Conservation (phyloP, 495 filamentous ascomycete species). For the Penicillium chermesinum region DNA sequence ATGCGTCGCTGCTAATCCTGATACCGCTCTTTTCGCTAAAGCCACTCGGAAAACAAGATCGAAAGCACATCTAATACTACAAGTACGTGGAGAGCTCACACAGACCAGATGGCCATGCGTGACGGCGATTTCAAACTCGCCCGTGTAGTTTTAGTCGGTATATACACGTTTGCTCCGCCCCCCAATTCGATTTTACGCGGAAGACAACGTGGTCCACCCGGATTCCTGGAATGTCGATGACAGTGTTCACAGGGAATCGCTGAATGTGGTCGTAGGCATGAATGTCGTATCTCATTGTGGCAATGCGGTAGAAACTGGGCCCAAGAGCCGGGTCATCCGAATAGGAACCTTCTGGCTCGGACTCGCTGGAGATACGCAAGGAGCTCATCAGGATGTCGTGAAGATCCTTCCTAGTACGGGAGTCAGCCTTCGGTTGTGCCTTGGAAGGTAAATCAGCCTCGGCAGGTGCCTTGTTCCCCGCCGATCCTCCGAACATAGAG, state of each 20-base stretch:
- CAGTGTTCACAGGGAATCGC: conserved; percentile 27
- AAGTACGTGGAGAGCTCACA: neutral
- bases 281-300: conserved; percentile 40
- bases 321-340: conserved; percentile 33
- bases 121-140: conserved; percentile 19
- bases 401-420: conserved; percentile 17
- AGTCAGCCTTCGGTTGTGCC: neutral
- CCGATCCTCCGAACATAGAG: neutral
- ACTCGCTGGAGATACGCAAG: conserved; percentile 24
- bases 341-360: conserved; percentile 25
- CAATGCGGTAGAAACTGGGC: conserved; percentile 40
- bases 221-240: conserved; percentile 33
- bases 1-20: conserved; percentile 5
- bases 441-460: neutral
- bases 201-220: conserved; percentile 39
- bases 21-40: neutral
- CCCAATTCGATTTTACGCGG: conserved; percentile 47
- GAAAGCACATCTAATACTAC: neutral
- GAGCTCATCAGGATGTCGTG: conserved; percentile 30
- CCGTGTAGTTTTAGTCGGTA: conserved; percentile 44
- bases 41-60: neutral
- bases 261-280: conserved; percentile 29
- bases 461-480: neutral
- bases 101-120: neutral
- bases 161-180: conserved; percentile 40